These are phyloP conservation scores for Antitrichia curtipendula DNA, from an alignment of 225 moss, liverwort and hornwort genomes.

Conservation along the genomic window DNA sequence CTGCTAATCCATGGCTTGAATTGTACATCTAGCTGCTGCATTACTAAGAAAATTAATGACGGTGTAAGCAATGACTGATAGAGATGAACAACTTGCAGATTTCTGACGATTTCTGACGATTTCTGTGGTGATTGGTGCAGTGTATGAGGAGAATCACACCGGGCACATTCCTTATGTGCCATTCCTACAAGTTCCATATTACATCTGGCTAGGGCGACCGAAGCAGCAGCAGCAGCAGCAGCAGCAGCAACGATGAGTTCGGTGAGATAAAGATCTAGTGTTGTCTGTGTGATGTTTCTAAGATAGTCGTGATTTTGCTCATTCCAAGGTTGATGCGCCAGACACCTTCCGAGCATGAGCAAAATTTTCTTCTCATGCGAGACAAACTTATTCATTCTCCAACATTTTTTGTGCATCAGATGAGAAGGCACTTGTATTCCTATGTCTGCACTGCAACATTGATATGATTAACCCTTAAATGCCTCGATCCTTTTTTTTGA, in stretches of 20 bases:
- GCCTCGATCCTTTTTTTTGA: no score
- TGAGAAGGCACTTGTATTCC: not conserved
- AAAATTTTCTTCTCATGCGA: not conserved
- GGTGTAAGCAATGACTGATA: not conserved
- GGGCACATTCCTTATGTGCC: conserved; percentile 85
- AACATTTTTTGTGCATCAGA: not conserved
- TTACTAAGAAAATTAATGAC: not conserved
- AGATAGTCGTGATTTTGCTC: not conserved
- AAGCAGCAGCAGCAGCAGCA: conserved; percentile 5
- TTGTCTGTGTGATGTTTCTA: not conserved
- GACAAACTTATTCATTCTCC: not conserved
- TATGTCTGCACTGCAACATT: not conserved
- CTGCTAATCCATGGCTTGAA: not conserved
- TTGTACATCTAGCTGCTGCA: not conserved
- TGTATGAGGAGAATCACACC: conserved; percentile 57
- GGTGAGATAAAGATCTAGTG: not conserved
- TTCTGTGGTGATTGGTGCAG: conserved; percentile 32
- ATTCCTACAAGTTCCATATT: conserved; percentile 64
- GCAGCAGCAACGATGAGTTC: not conserved
- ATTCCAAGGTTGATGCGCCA: not conserved
- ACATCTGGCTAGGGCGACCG: conserved; percentile 65
- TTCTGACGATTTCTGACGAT: not conserved
- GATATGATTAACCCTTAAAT: not conserved
- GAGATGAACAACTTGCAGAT: not conserved
- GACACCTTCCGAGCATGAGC: not conserved